These are phyloP conservation scores for Tillandsia fasciculata DNA, from an alignment of 176 grass and related monocot species.

Conservation along the genomic window DNA sequence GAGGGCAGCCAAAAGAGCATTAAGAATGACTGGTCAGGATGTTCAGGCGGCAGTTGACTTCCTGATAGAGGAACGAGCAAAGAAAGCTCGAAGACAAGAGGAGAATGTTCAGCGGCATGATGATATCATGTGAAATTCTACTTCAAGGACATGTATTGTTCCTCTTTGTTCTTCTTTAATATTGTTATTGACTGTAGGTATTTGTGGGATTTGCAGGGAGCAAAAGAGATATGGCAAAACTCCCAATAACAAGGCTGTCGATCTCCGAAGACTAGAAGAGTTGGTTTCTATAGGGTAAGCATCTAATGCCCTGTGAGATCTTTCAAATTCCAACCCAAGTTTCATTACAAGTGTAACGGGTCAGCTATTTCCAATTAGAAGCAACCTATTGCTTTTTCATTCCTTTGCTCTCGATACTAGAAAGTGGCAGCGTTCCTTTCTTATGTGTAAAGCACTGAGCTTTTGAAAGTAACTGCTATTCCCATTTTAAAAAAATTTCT, in stretches of 20 bases:
- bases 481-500: slow-evolving; percentile 1
- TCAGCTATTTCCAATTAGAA: background rate
- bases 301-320: background rate
- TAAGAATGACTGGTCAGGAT: slow-evolving; percentile 85
- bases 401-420: no score
- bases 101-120: slow-evolving; percentile 41
- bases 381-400: no score
- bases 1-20: slow-evolving; percentile 61
- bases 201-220: slow-evolving; percentile 36
- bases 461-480: background rate
- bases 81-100: slow-evolving; percentile 43
- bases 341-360: background rate
- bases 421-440: no score
- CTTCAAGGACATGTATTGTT: slow-evolving; percentile 4
- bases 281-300: slow-evolving; percentile 73
- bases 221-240: slow-evolving; percentile 72
- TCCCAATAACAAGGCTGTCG: slow-evolving; percentile 64
- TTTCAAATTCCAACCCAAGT: slow-evolving; percentile 2
- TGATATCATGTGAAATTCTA: slow-evolving; percentile 60
- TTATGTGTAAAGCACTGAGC: no score
- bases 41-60: slow-evolving; percentile 77
- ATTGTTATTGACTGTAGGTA: slow-evolving; percentile 17
- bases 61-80: slow-evolving; percentile 69
- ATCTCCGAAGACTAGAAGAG: slow-evolving; percentile 67
- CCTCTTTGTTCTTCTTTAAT: slow-evolving; percentile 4